phyloP scores from a whole-genome alignment of 305 asterid species.

The Fraxinus angustifolia region DNA sequence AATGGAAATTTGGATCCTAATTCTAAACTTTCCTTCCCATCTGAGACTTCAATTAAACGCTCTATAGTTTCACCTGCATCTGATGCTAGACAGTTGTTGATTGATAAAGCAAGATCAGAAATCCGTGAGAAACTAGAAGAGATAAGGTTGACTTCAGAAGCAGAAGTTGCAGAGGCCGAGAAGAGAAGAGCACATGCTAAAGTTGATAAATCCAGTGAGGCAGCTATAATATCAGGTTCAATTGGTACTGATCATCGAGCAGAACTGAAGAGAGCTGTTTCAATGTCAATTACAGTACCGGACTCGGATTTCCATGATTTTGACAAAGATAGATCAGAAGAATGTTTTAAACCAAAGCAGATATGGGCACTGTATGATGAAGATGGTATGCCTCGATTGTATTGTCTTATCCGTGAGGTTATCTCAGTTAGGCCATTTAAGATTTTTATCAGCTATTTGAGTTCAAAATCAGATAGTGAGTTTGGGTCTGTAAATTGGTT shows the following conservation, averaged over 20 bases:
- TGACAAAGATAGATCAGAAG: conserved; percentile 76
- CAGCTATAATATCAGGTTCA: conserved; percentile 27
- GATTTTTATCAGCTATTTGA: conserved; percentile 75
- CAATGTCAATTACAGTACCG: conserved; percentile 77
- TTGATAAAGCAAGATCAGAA: conserved; percentile 63
- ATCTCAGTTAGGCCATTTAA: conserved; percentile 79
- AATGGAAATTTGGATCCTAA: conserved; percentile 43
- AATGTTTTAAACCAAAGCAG: conserved; percentile 80
- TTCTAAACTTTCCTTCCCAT: conserved; percentile 42
- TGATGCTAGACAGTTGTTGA: conserved; percentile 66
- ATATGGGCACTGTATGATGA: conserved; percentile 95
- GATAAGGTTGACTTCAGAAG: conserved; percentile 54
- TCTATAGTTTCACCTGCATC: conserved; percentile 50
- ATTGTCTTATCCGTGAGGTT: conserved; percentile 78
- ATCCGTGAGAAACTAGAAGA: conserved; percentile 59
- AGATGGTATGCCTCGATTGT: conserved; percentile 97
- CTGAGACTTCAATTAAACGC: conserved; percentile 48
- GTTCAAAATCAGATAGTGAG: conserved; percentile 77
- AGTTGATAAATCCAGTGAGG: conserved; percentile 32
- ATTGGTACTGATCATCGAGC: conserved; percentile 30
- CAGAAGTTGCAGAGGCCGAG: conserved; percentile 50
- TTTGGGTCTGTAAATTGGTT: conserved; percentile 88
- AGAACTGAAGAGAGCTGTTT: conserved; percentile 50
- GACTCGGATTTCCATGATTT: conserved; percentile 91
- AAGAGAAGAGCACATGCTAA: conserved; percentile 47